These are phyloP conservation scores for Penicillium palitans DNA, from an alignment of 2,329 filamentous ascomycete species.

Conservation along the genomic window DNA sequence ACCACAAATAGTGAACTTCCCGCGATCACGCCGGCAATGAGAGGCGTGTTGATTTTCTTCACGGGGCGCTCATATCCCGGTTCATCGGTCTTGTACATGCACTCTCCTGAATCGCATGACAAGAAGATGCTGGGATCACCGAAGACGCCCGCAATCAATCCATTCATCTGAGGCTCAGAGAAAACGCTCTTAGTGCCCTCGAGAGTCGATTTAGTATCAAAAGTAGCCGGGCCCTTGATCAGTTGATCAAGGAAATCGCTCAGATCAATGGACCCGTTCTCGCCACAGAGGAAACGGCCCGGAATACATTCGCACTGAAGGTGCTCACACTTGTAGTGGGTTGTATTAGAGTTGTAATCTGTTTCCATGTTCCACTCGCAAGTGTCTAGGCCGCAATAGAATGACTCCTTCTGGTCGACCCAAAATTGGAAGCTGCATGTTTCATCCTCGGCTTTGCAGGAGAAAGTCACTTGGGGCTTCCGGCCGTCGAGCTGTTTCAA, in stretches of 20 bases:
- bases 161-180: slow-evolving; percentile 88
- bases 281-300: slow-evolving; percentile 90
- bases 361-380: slow-evolving; percentile 73
- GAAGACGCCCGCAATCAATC: slow-evolving; percentile 83
- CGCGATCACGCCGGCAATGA: slow-evolving; percentile 92
- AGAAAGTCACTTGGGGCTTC: slow-evolving; percentile 92
- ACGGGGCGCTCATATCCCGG: slow-evolving; percentile 86
- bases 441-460: slow-evolving; percentile 71
- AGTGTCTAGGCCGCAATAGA: slow-evolving; percentile 86
- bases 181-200: slow-evolving; percentile 71
- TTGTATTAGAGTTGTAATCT: slow-evolving; percentile 71
- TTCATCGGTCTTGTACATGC: slow-evolving; percentile 86
- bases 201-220: slow-evolving; percentile 65
- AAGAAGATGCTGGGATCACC: slow-evolving; percentile 87
- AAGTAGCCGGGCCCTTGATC: slow-evolving; percentile 85
- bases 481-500: slow-evolving; percentile 78
- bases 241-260: slow-evolving; percentile 79
- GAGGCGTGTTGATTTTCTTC: slow-evolving; percentile 93
- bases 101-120: slow-evolving; percentile 82
- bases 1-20: slow-evolving; percentile 83
- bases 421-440: slow-evolving; percentile 98
- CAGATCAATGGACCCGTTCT: slow-evolving; percentile 87
- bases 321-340: slow-evolving; percentile 79
- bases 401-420: slow-evolving; percentile 91
- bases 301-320: slow-evolving; percentile 86